These are phyloP conservation scores for Wickerhamomyces strasburgensis DNA, from an alignment of 805 yeast species.

Conservation along the genomic window DNA sequence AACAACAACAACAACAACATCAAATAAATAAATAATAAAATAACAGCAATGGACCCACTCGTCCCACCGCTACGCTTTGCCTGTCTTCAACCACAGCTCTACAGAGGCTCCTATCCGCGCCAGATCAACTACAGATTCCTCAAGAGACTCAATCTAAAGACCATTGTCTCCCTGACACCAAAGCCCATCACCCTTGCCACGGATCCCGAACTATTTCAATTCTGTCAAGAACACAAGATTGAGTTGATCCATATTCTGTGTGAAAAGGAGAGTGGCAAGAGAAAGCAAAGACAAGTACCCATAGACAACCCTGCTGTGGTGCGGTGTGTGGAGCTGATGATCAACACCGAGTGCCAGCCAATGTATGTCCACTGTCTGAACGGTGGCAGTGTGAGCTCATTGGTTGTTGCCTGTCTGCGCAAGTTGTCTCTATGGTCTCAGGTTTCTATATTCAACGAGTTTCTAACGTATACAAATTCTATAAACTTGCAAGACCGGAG, in stretches of 20 bases:
- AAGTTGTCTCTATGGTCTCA: constrained; percentile 84
- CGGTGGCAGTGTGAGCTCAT: constrained; percentile 82
- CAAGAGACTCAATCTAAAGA: constrained; percentile 56
- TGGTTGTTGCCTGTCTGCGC: constrained; percentile 81
- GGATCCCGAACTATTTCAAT: constrained; percentile 47
- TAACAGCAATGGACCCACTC: constrained; percentile 20
- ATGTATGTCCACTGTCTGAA: constrained; percentile 81
- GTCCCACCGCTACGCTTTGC: constrained; percentile 81
- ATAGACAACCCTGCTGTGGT: constrained; percentile 60
- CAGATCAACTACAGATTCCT: constrained; percentile 67
- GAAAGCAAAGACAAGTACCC: constrained; percentile 81
- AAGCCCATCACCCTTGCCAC: constrained; percentile 53
- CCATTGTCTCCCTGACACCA: constrained; percentile 78
- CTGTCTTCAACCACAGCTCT: constrained; percentile 61
- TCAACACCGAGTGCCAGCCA: constrained; percentile 59
- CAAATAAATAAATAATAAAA: background rate
- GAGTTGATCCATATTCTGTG: constrained; percentile 62
- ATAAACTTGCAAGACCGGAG: constrained; percentile 77
- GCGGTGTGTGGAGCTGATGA: constrained; percentile 54
- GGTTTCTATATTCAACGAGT: constrained; percentile 83
- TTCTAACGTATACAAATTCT: constrained; percentile 67
- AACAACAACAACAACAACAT: background rate
- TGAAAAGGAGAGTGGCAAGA: constrained; percentile 48
- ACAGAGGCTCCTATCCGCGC: constrained; percentile 86
- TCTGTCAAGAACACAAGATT: constrained; percentile 53